Conservation (phyloP, 169 alveolate genomes). For the Cyclospora cayetanensis region DNA sequence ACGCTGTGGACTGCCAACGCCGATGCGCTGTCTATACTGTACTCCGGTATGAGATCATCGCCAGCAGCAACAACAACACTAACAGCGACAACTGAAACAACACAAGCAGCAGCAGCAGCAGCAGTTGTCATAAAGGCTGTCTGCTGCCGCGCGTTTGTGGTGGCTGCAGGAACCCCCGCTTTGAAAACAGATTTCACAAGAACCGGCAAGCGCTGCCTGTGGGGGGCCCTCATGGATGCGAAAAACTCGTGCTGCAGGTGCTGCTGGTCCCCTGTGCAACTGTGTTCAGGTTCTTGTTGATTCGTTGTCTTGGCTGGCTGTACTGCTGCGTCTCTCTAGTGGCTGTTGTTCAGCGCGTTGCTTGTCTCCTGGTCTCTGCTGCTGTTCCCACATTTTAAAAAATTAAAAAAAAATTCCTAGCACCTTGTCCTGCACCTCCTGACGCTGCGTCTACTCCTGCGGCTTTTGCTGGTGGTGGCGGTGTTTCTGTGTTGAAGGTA, state of each 20-base stretch:
- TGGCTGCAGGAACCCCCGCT: slow-evolving; percentile 92
- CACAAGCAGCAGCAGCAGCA: slow-evolving; percentile 20
- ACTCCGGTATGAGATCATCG: slow-evolving; percentile 62
- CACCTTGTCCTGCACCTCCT: neutral
- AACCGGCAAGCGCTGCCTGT: slow-evolving; percentile 88
- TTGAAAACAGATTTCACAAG: slow-evolving; percentile 92
- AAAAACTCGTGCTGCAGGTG: slow-evolving; percentile 70
- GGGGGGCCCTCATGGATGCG: slow-evolving; percentile 89
- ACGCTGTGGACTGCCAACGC: slow-evolving; percentile 92
- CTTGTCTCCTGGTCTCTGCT: neutral
- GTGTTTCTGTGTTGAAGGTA: slow-evolving; percentile 48
- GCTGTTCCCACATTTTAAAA: neutral
- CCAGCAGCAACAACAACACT: slow-evolving; percentile 7
- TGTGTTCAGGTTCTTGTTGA: too few species aligned
- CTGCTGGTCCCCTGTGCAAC: neutral
- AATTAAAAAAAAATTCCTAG: neutral
- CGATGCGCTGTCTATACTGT: slow-evolving; percentile 86
- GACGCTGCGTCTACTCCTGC: slow-evolving; percentile 11
- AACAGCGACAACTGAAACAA: neutral
- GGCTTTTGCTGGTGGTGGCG: neutral
- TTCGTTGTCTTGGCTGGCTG: neutral
- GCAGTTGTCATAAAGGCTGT: neutral
- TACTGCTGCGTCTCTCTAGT: neutral
- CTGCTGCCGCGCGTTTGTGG: neutral
- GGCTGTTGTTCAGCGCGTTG: neutral